Evolutionary conservation across 305 asterid species (phyloP).

Genomic region (Fraxinus nigra): DNA sequence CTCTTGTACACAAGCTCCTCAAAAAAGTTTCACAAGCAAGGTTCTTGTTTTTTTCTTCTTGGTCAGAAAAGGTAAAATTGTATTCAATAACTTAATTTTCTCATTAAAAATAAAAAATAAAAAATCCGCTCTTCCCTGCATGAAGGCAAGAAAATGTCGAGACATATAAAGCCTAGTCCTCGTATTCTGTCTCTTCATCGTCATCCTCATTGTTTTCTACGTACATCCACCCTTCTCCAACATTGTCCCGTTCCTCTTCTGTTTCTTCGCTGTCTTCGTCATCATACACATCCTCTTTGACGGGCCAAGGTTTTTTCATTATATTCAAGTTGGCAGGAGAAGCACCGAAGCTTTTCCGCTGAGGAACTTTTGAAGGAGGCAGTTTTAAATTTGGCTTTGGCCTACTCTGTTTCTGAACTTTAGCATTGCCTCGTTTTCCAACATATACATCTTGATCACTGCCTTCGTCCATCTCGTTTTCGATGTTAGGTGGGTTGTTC

Average conservation of each 20-base stretch:
- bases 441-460: conserved; percentile 70
- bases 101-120: neutral
- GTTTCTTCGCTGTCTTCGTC: conserved; percentile 98
- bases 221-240: conserved; percentile 74
- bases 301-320: conserved; percentile 58
- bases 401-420: conserved; percentile 61
- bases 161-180: conserved; percentile 43
- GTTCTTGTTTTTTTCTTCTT: neutral
- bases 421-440: conserved; percentile 53
- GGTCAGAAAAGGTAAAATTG: neutral
- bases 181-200: conserved; percentile 91
- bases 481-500: conserved; percentile 39
- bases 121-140: neutral
- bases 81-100: neutral
- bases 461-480: conserved; percentile 75
- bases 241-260: conserved; percentile 84
- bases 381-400: conserved; percentile 64
- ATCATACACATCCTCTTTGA: conserved; percentile 56
- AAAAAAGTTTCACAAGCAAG: neutral
- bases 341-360: conserved; percentile 49
- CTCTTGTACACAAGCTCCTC: too few species aligned
- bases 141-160: neutral
- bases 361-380: conserved; percentile 74
- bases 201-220: conserved; percentile 63
- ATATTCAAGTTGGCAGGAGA: conserved; percentile 44